phyloP scores from a whole-genome alignment of 257 asterid genomes.

The Jasminum sambac region DNA sequence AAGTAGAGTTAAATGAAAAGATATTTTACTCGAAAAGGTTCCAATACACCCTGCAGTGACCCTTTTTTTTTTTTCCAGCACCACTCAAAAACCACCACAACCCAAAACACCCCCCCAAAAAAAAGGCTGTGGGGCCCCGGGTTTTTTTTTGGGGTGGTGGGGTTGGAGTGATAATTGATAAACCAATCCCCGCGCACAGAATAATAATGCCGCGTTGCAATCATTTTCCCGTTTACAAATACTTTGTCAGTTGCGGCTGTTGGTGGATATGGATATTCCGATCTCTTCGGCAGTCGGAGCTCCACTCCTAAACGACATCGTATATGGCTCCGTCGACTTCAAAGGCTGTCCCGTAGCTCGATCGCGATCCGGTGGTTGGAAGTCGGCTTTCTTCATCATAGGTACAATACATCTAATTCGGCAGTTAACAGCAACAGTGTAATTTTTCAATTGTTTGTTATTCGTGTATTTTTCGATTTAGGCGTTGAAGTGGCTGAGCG shows the following conservation, averaged over 20 bases:
- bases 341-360: background rate
- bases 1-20: no score
- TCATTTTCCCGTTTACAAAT: background rate
- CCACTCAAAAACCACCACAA: no score
- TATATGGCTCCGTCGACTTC: background rate
- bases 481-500: background rate
- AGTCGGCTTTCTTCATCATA: slow-evolving; percentile 2
- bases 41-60: no score
- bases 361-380: background rate
- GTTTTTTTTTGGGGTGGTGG: no score
- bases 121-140: no score
- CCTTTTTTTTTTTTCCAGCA: no score
- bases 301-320: background rate
- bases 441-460: no score
- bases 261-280: background rate
- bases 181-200: no score
- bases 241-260: background rate
- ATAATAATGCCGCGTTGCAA: background rate
- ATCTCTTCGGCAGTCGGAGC: background rate
- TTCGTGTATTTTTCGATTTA: background rate
- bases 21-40: no score
- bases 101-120: no score
- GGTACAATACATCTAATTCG: background rate
- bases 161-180: no score
- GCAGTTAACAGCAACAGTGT: background rate